Evolutionary conservation across 352 stramenopile species (phyloP), one percentile per base, ranked within the genome.

Genomic region (Phytophthora fragariae): DNA sequence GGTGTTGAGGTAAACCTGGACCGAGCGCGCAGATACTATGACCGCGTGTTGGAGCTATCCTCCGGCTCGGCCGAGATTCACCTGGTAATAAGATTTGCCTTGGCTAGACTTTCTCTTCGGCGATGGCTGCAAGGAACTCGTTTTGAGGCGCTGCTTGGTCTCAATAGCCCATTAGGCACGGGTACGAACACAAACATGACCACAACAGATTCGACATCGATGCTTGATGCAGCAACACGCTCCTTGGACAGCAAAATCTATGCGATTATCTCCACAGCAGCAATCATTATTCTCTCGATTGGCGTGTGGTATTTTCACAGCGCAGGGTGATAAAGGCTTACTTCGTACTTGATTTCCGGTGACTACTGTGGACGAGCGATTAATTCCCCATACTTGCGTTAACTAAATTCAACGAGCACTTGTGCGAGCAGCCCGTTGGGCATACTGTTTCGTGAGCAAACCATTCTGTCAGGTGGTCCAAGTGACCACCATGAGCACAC

Each of bases 401-500:
- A 19, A 85, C 71, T 17, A 89, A 41, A n/a, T 73, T 85, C 41
- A 91, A 67, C 11, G 84, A 87, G 61, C 84, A 92, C 12, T 75
- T 80, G 66, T 96, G 87, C 0, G 85, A 91, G 65, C 90, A 96
- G 0, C 89, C 89, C 27, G 89, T 93, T 27, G 89, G 89, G 49
- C 89, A 96, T 31, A 89, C 75, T 29, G 82, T 80, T 49, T 93
- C 84, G 27, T 79, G 77, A 14, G 70, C 67, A 81, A 96, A 97
- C 89, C 90, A 97, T 35, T 95, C 88, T 2, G 84, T 79, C 31
- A 97, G 69, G 77, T 96, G 89, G 24, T 96, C 79, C 19, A 98
- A 64, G 61, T 98, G 92, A 14, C 92, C 92, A 17, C 91, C 92
- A 64, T 98, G 92, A 2, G 91, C 92, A 66, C 92, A 98, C n/a